Conservation (phyloP, 2,329 filamentous ascomycete genomes). For the Ophiostoma perfectum region DNA sequence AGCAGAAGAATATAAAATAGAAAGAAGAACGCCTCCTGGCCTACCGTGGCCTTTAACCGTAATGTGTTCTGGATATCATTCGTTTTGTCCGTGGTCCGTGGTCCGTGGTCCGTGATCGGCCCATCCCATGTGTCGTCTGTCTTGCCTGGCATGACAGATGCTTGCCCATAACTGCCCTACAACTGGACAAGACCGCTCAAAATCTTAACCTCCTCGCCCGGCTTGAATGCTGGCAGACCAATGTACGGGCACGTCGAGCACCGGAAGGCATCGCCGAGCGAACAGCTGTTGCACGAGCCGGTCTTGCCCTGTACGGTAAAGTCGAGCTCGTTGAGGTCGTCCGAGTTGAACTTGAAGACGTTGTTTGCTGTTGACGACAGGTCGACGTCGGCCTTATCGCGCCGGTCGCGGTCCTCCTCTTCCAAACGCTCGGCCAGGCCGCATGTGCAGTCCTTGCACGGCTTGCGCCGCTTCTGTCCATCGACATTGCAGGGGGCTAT, state of each 20-base stretch:
- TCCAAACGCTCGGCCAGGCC: conserved; percentile 80
- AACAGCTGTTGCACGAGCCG: conserved; percentile 82
- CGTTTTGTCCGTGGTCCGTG: background rate
- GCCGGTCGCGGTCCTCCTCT: conserved; percentile 62
- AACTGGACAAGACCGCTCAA: conserved; percentile 82
- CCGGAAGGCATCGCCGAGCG: conserved; percentile 82
- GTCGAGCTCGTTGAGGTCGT: conserved; percentile 85
- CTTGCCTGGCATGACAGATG: background rate
- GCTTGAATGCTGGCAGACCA: conserved; percentile 91
- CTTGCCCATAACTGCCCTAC: conserved; percentile 35
- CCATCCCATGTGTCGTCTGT: background rate
- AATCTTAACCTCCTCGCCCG: conserved; percentile 86
- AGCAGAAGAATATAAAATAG: background rate
- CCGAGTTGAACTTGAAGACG: conserved; percentile 60
- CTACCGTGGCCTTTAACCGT: conserved; percentile 4
- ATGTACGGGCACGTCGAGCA: conserved; percentile 75
- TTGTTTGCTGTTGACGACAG: conserved; percentile 32
- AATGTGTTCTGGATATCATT: conserved; percentile 14
- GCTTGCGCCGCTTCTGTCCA: conserved; percentile 77
- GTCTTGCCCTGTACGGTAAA: conserved; percentile 98
- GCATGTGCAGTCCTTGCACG: conserved; percentile 97
- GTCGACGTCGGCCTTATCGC: conserved; percentile 31
- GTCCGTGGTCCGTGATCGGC: background rate
- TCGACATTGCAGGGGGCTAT: conserved; percentile 77
- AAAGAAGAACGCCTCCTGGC: background rate